A percentile compares a stretch with the other conserved stretches of the same genome.
Conservation (phyloP, 1,139 yeast genomes). For the Blastobotrys malaysiensis region DNA sequence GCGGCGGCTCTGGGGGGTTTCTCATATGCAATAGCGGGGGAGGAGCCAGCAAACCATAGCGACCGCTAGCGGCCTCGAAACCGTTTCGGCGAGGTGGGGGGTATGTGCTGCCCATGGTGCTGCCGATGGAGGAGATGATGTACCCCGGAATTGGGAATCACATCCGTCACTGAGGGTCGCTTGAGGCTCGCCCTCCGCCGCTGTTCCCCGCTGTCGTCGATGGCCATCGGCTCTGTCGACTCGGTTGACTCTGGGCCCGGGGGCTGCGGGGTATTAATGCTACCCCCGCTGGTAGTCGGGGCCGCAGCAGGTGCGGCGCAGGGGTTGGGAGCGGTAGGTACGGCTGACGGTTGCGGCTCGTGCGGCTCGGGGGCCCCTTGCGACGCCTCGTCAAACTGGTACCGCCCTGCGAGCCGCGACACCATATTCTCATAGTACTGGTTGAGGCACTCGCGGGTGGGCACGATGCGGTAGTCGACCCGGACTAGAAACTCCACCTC, state of each 20-base stretch:
- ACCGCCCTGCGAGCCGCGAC: constrained; percentile 20
- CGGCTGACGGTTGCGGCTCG: neutral
- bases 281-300: neutral
- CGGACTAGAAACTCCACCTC: constrained; percentile 82
- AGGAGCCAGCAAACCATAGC: neutral
- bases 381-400: constrained; percentile 10
- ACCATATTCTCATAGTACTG: constrained; percentile 35
- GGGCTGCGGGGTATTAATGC: too few relatives aligned
- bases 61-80: neutral
- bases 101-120: neutral
- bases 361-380: constrained; percentile 1
- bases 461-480: constrained; percentile 72
- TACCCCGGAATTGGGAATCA: constrained; percentile 10
- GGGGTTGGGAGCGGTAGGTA: neutral
- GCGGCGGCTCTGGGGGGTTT: too few relatives aligned
- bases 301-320: neutral
- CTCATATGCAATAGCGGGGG: neutral
- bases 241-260: too few relatives aligned
- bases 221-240: neutral
- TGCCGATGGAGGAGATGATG: constrained; percentile 6
- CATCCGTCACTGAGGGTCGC: constrained; percentile 10
- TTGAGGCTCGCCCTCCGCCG: neutral
- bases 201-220: neutral
- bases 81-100: neutral
- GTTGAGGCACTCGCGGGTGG: constrained; percentile 37